Base-by-base conservation (phyloP, 2,329 filamentous ascomycete genomes). In the Daldinia sp. region DNA sequence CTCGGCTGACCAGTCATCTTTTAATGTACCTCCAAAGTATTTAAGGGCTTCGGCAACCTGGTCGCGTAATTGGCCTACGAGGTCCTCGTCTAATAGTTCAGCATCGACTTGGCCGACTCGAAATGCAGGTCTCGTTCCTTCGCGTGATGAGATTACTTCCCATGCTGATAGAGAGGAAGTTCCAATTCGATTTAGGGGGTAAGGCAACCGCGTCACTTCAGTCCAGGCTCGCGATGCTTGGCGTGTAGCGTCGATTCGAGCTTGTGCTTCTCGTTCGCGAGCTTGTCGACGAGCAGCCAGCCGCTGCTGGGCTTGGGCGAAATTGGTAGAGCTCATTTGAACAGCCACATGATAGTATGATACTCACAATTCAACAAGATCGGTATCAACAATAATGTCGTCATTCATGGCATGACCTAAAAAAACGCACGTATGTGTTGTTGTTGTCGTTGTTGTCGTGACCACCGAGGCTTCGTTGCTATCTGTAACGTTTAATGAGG, bases 91-190 rank as follows among this genome's bases (percentile, higher is more conserved):
- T 15, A 99, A 84, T 50, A 99, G 82, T 77, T 98, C 95, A 34
- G 95, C 93, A 77, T 99, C 95, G 41, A 98, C 92, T 79, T 99
- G 95, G 25, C 94, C 93, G 25, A 99, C 95, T 55, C 95, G 89
- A 76, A 97, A 97, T 9, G 92, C 90, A 4, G 95, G 94, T 13
- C 88, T 83, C 21, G 91, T 94, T 43, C 93, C 92, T 73, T 93
- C 89, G 63, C 91, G 87, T 4, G 90, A 89, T 35, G 86, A 87
- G 39, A 94, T 79, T 3, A 84, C 80, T 73, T 93, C 87, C 92
- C 91, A 96, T 56, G 87, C 78, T 34, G 79, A 78, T 15, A 85
- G 74, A 30, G 80, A 79, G 0, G 78, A 74, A 59, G 70, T 74
- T 57, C 83, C 83, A 53, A 90, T 74, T 63, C 81, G 81, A 75